Conservation (phyloP, 2,329 filamentous ascomycete species). For the Fonsecaea erecta region DNA sequence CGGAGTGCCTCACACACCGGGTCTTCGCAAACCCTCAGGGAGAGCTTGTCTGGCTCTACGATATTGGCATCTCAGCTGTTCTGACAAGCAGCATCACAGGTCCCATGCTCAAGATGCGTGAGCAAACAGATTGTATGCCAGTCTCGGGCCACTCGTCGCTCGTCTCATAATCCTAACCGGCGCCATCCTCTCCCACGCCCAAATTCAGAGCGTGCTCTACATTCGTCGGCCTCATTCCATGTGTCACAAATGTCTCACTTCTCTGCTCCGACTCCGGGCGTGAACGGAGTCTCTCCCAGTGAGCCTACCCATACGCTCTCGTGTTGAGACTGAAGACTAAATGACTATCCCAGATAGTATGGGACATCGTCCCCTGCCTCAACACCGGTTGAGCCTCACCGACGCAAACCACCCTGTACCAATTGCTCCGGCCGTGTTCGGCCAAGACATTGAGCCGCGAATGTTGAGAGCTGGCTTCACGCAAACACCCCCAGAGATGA, state of each 20-base stretch:
- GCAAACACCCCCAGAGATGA: conserved; percentile 36
- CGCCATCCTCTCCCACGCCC: conserved; percentile 33
- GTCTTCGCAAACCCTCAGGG: background rate
- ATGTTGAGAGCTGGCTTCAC: conserved; percentile 34
- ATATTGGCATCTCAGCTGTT: background rate
- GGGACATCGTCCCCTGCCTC: conserved; percentile 24
- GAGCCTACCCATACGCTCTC: conserved; percentile 3
- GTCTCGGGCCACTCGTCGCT: conserved; percentile 37
- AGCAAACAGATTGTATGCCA: conserved; percentile 39
- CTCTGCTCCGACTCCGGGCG: conserved; percentile 27
- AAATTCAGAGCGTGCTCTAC: conserved; percentile 35
- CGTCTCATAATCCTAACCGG: conserved; percentile 36
- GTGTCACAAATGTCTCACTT: conserved; percentile 36
- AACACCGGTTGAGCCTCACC: conserved; percentile 34
- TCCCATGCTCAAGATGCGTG: conserved; percentile 39
- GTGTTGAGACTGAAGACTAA: conserved; percentile 10
- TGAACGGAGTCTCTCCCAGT: conserved; percentile 33
- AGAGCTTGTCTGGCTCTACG: background rate
- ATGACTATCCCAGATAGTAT: conserved; percentile 18
- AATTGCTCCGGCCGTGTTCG: conserved; percentile 33
- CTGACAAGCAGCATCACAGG: conserved; percentile 29
- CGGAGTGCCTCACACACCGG: background rate
- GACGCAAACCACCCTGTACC: conserved; percentile 34
- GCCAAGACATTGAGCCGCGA: conserved; percentile 32
- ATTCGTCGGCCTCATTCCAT: conserved; percentile 36